phyloP scores from a whole-genome alignment of 2,329 filamentous ascomycete genomes.

The Paecilomyces sp. region DNA sequence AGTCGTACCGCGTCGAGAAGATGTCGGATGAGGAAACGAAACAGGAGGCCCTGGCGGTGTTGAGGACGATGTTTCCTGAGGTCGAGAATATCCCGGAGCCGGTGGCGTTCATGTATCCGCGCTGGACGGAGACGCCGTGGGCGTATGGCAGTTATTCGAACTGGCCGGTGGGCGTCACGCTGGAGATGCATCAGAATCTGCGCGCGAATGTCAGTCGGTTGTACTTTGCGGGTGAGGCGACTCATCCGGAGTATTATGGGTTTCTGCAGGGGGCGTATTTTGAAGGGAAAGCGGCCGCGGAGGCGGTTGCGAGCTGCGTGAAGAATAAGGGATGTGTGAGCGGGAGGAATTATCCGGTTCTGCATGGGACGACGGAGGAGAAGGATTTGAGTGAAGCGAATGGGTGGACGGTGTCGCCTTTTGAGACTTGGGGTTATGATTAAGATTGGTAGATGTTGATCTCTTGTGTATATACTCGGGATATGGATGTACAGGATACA shows the following conservation, averaged over 20 bases:
- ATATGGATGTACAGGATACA: no score
- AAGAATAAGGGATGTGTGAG: not conserved
- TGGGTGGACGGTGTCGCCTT: no score
- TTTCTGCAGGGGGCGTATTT: constrained; percentile 58
- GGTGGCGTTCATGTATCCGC: constrained; percentile 53
- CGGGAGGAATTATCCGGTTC: not conserved
- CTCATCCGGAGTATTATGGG: constrained; percentile 56
- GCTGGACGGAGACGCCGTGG: constrained; percentile 48
- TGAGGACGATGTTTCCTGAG: no score
- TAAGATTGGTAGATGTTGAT: no score
- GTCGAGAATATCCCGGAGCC: constrained; percentile 57
- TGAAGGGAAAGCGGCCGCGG: constrained; percentile 47
- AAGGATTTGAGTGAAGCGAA: not conserved
- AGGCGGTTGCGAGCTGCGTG: not conserved
- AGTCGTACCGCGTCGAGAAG: constrained; percentile 52
- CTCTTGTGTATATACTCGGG: no score
- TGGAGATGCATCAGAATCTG: constrained; percentile 62
- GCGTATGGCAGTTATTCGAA: constrained; percentile 59
- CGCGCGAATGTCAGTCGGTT: constrained; percentile 56
- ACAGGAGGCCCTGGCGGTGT: no score
- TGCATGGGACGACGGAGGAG: not conserved
- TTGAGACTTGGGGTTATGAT: no score
- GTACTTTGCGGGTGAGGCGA: constrained; percentile 61
- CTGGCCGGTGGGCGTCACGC: constrained; percentile 57
- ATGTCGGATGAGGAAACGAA: constrained; percentile 41